These are phyloP conservation scores for Chrysochromulina parva DNA, from an alignment of 78 protist species.

Conservation along the genomic window DNA sequence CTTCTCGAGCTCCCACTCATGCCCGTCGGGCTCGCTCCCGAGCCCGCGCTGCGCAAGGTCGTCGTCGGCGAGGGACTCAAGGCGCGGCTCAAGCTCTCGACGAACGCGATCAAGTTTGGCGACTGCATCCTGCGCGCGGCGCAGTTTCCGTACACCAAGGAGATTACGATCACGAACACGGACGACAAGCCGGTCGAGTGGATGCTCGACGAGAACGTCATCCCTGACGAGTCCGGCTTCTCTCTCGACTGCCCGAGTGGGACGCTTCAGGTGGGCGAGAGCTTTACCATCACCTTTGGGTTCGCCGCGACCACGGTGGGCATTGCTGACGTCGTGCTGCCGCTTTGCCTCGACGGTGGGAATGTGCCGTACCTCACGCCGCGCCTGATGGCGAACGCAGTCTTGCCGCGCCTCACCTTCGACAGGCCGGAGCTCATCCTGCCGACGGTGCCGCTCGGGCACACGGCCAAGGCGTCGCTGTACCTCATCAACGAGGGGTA, in stretches of 20 bases:
- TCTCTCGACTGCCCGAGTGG: not conserved
- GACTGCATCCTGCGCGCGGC: constrained; percentile 25
- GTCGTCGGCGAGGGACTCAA: constrained; percentile 32
- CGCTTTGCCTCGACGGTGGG: constrained; percentile 16
- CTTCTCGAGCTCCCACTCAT: constrained; percentile 32
- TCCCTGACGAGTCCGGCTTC: not conserved
- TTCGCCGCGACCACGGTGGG: constrained; percentile 44
- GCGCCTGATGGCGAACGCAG: constrained; percentile 37
- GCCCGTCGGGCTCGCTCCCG: not conserved
- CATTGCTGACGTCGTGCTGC: not conserved
- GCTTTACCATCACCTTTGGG: not conserved
- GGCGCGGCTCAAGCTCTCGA: constrained; percentile 44
- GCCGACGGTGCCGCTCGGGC: constrained; percentile 66
- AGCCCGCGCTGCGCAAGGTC: not conserved
- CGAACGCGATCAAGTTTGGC: constrained; percentile 43
- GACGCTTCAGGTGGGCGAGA: constrained; percentile 38
- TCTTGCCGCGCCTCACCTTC: constrained; percentile 52
- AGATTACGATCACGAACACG: constrained; percentile 45
- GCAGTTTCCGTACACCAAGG: not conserved
- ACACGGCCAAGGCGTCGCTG: constrained; percentile 28
- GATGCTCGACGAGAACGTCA: not conserved
- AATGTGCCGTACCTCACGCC: not conserved
- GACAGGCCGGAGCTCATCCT: constrained; percentile 61
- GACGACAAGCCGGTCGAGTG: constrained; percentile 7
- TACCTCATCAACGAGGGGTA: constrained; percentile 65